Conservation (phyloP, 257 asterid species). For the Solanum commersonii region DNA sequence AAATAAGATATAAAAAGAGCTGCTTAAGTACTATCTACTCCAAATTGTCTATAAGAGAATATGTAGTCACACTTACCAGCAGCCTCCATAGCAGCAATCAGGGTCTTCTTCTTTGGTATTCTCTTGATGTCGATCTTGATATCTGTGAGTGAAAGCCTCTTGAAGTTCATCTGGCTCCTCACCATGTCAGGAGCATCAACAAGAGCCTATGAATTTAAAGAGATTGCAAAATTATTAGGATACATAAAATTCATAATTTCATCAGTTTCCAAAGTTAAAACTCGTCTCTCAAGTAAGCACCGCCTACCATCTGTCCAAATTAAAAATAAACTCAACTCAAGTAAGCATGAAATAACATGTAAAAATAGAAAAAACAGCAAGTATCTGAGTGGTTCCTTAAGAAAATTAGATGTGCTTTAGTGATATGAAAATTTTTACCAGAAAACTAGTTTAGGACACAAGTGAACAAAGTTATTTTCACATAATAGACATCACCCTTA, state of each 20-base stretch:
- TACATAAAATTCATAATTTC: background rate
- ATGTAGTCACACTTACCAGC: conserved; percentile 2
- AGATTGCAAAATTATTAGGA: background rate
- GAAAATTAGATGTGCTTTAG: background rate
- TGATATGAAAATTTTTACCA: background rate
- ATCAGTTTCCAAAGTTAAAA: too few species aligned
- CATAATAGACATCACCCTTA: background rate
- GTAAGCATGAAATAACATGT: background rate
- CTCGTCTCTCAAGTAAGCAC: background rate
- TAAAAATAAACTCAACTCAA: background rate
- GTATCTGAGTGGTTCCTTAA: background rate
- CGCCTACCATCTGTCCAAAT: background rate
- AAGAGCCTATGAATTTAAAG: conserved; percentile 5
- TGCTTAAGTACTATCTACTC: background rate
- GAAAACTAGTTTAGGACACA: background rate
- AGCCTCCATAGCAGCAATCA: conserved; percentile 22
- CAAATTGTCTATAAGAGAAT: background rate
- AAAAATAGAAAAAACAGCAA: background rate
- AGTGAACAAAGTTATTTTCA: background rate
- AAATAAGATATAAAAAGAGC: background rate
- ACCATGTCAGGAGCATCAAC: conserved; percentile 22
- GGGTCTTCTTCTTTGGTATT: conserved; percentile 13
- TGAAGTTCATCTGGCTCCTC: conserved; percentile 18
- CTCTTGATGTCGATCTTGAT: conserved; percentile 19
- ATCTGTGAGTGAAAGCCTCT: conserved; percentile 18